A percentile compares a stretch with the other conserved stretches of the same genome.
Evolutionary conservation across 2,329 filamentous ascomycete genomes (phyloP).

Genomic region (Lasiodiplodia citricola): DNA sequence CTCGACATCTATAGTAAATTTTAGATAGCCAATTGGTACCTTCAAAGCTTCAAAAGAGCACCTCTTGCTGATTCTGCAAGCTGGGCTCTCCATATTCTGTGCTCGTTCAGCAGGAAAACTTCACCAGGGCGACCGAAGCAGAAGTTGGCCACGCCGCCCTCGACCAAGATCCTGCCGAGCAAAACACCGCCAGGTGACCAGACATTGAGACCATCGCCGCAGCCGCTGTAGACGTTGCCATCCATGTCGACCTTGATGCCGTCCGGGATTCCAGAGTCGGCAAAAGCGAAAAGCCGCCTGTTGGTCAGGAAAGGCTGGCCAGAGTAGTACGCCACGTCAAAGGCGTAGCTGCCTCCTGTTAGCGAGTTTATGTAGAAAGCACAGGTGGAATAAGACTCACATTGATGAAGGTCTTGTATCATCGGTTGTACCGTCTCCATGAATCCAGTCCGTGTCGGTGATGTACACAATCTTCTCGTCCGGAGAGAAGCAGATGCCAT

Average conservation of each 20-base stretch:
- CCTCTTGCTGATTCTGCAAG: conserved; percentile 27
- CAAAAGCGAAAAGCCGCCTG: conserved; percentile 59
- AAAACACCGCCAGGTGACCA: conserved; percentile 53
- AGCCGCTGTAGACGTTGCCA: conserved; percentile 61
- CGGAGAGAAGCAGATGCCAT: conserved; percentile 51
- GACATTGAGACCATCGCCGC: conserved; percentile 57
- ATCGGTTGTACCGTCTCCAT: conserved; percentile 22
- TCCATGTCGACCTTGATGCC: conserved; percentile 58
- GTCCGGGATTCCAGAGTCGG: conserved; percentile 52
- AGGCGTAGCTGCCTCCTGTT: conserved; percentile 44
- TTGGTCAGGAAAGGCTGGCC: conserved; percentile 40
- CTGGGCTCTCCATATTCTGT: conserved; percentile 33
- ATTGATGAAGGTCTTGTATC: conserved; percentile 28
- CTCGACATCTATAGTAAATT: too few relatives aligned
- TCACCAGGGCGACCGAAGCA: conserved; percentile 54
- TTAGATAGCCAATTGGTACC: too few relatives aligned
- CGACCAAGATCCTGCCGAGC: conserved; percentile 43
- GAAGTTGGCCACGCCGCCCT: conserved; percentile 54
- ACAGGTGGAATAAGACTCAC: not conserved
- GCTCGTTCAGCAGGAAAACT: conserved; percentile 55
- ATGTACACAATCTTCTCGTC: conserved; percentile 49
- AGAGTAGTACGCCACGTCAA: conserved; percentile 50
- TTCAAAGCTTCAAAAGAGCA: conserved; percentile 27
- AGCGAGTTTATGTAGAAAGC: too few relatives aligned
- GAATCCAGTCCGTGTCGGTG: conserved; percentile 42